Conservation (phyloP, 768 basidiomycete species). For the Sutorius australiensis region DNA sequence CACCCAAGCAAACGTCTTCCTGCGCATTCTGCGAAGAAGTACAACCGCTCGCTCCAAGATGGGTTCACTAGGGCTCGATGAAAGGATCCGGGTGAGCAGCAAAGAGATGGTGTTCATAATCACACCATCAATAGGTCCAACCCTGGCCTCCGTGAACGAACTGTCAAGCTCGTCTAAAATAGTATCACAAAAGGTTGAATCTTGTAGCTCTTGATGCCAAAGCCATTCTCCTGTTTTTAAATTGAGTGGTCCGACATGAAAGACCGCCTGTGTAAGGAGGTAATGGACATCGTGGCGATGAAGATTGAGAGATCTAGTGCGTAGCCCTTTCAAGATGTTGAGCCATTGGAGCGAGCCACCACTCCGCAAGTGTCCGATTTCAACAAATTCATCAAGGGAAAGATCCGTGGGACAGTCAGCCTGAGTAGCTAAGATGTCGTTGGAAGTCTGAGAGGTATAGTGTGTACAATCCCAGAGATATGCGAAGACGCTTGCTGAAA, state of each 20-base stretch:
- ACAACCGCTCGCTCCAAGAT: not conserved
- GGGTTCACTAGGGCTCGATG: not conserved
- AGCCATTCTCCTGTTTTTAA: not conserved
- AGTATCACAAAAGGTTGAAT: not conserved
- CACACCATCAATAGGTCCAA: constrained; percentile 18
- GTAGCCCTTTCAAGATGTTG: not conserved
- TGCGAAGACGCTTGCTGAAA: not conserved
- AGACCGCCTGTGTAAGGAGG: not conserved
- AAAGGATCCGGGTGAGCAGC: constrained; percentile 12
- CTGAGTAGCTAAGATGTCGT: not conserved
- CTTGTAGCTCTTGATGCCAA: not conserved
- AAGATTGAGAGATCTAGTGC: not conserved
- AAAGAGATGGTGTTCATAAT: constrained; percentile 29
- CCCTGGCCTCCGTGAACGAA: not conserved
- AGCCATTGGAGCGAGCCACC: not conserved
- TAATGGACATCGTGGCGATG: not conserved
- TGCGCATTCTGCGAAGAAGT: not conserved
- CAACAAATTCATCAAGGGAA: not conserved
- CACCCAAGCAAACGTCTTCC: not conserved
- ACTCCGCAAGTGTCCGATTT: not conserved
- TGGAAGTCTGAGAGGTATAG: not conserved
- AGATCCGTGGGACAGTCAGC: not conserved
- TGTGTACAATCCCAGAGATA: not conserved
- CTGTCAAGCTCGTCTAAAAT: not conserved
- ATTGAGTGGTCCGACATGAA: constrained; percentile 22